Conservation (phyloP, 371 early-diverging fungal species). For the Thermomucor indicae-seudaticae region DNA sequence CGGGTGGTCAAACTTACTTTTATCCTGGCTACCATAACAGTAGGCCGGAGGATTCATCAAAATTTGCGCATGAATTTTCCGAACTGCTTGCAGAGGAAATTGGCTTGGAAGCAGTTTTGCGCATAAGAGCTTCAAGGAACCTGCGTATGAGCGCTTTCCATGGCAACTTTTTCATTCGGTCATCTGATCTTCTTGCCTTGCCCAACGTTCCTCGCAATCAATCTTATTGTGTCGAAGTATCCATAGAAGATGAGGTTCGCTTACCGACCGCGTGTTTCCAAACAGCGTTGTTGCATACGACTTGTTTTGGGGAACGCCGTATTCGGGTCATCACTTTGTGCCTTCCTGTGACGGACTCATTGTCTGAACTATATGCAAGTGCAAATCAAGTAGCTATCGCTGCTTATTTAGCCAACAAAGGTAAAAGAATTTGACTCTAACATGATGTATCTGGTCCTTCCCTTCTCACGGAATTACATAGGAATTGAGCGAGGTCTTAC, state of each 20-base stretch:
- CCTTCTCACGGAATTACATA: background rate
- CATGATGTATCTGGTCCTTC: background rate
- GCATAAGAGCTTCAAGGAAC: constrained; percentile 91
- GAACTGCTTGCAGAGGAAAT: constrained; percentile 80
- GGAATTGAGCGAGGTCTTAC: constrained; percentile 80
- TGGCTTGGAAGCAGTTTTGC: constrained; percentile 95
- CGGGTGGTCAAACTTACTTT: constrained; percentile 93
- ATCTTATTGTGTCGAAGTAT: constrained; percentile 87
- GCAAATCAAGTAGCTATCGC: constrained; percentile 87
- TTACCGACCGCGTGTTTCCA: constrained; percentile 90
- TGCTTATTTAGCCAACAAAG: constrained; percentile 83
- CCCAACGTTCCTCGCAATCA: constrained; percentile 96
- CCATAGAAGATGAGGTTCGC: constrained; percentile 82
- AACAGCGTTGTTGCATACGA: constrained; percentile 93
- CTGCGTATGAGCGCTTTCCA: constrained; percentile 86
- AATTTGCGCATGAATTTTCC: constrained; percentile 85
- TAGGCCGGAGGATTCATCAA: constrained; percentile 82
- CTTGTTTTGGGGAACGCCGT: constrained; percentile 80
- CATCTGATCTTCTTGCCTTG: constrained; percentile 91
- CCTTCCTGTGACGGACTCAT: constrained; percentile 79
- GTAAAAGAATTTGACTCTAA: constrained; percentile 21
- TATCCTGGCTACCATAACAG: constrained; percentile 94
- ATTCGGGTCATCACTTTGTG: constrained; percentile 95
- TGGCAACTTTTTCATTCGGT: constrained; percentile 96
- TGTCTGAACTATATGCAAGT: constrained; percentile 77